Conservation (phyloP, 2,329 filamentous ascomycete species). For the Fusarium sp. region DNA sequence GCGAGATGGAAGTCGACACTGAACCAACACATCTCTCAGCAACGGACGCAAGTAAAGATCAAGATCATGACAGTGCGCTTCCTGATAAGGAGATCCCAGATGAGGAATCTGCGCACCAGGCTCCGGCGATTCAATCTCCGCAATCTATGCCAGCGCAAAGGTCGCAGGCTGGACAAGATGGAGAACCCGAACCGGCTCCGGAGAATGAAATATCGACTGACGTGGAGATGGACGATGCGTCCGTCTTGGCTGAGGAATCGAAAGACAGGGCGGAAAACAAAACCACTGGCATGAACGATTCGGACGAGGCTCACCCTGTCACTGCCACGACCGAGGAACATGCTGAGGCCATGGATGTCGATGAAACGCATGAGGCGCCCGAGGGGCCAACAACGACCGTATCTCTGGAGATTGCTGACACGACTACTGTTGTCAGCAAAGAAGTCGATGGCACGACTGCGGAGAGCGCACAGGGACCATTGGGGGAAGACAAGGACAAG, state of each 20-base stretch:
- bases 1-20: constrained; percentile 15
- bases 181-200: not conserved
- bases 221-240: constrained; percentile 4
- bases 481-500: not conserved
- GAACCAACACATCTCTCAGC: not conserved
- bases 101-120: not conserved
- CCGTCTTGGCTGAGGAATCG: constrained; percentile 1
- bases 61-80: not conserved
- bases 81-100: not conserved
- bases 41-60: not conserved
- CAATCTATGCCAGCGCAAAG: not conserved
- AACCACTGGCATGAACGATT: not conserved
- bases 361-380: constrained; percentile 13
- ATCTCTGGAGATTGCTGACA: constrained; percentile 19
- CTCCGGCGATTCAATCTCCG: not conserved
- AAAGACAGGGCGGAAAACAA: constrained; percentile 4
- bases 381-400: constrained; percentile 3
- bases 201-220: constrained; percentile 16
- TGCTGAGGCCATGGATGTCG: constrained; percentile 40
- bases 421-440: constrained; percentile 15
- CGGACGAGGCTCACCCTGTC: not conserved
- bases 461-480: constrained; percentile 5
- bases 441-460: constrained; percentile 14
- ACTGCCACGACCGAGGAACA: constrained; percentile 1
- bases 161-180: not conserved